phyloP scores from a whole-genome alignment of 2,329 filamentous ascomycete genomes.

The Orbilia javanica region DNA sequence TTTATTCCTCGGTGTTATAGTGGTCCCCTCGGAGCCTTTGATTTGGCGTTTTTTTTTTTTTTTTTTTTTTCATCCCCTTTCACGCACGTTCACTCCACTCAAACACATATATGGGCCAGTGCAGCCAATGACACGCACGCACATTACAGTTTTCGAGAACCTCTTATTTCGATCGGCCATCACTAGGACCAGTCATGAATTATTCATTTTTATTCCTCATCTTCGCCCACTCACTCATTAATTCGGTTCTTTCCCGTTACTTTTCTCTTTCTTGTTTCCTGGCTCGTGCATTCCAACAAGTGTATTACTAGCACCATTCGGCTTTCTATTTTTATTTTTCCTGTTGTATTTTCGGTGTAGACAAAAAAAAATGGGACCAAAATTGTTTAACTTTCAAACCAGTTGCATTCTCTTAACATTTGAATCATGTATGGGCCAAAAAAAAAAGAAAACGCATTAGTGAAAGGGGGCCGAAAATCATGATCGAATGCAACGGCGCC shows the following conservation, averaged over 20 bases:
- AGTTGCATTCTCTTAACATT: not conserved
- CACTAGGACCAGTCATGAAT: not conserved
- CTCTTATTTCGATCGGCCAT: not conserved
- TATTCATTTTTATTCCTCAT: not conserved
- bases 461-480: no score
- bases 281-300: not conserved
- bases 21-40: not conserved
- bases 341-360: slow-evolving; percentile 3
- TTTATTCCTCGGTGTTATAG: slow-evolving; percentile 9
- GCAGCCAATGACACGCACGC: not conserved
- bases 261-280: slow-evolving; percentile 10
- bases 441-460: slow-evolving; percentile 1
- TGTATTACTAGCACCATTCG: slow-evolving; percentile 21
- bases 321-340: not conserved
- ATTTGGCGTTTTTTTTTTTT: not conserved
- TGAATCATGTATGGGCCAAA: not conserved
- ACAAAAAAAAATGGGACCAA: slow-evolving; percentile 14
- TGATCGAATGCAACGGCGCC: slow-evolving; percentile 4
- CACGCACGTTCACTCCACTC: slow-evolving; percentile 11
- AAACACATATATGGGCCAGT: not conserved
- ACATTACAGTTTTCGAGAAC: not conserved
- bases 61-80: not conserved
- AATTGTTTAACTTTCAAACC: slow-evolving; percentile 1
- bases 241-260: not conserved
- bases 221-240: not conserved